Evolutionary conservation across 2,329 filamentous ascomycete genomes (phyloP), one percentile per base, ranked within the genome.

Genomic region (Cercospora zeina): DNA sequence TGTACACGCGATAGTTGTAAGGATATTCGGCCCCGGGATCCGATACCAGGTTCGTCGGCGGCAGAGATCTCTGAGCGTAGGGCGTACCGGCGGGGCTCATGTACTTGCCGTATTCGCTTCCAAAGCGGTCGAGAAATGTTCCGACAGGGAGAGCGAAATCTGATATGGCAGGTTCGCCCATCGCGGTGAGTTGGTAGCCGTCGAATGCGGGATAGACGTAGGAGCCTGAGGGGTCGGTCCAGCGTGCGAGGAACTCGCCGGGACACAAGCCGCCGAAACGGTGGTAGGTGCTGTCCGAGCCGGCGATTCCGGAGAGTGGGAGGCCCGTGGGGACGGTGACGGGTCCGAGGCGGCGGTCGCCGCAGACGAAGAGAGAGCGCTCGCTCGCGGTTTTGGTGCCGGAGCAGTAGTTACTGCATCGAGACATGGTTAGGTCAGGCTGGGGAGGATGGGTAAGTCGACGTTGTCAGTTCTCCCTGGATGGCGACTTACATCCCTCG

Each of bases 241-340:
- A 62, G 34, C 34, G 27, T 14, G 60, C 60, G 19, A 62, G 55
- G 49, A 62, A 62, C 21, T 62, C 54, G 55, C 54, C 60, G 3
- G 60, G 60, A 36, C 55, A 62, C 34, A 54, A 34, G 4, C 60
- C 60, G 54, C 60, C 60, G 54, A 62, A 62, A 49, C 60, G 60
- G 19, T 54, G 60, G 47, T 62, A 62, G 16, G 59, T 62, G 54
- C 59, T 62, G 42, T 62, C 54, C 30, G 36, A 49, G 33, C 59
- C 59, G 19, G 49, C 60, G 21, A 58, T 62, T 30, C 54, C 49
- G 16, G 47, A 57, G 47, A 62, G 60, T n/a, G 60, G 54, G 6
- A 62, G 24, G 24, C 34, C 55, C 4, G 21, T 49, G 27, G 60
- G 60, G 27, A 59, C 21, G n/a, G 42, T 45, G 16, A 58, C 59